Conservation (phyloP, 345 rosid genomes). For the Heritiera fomes region DNA sequence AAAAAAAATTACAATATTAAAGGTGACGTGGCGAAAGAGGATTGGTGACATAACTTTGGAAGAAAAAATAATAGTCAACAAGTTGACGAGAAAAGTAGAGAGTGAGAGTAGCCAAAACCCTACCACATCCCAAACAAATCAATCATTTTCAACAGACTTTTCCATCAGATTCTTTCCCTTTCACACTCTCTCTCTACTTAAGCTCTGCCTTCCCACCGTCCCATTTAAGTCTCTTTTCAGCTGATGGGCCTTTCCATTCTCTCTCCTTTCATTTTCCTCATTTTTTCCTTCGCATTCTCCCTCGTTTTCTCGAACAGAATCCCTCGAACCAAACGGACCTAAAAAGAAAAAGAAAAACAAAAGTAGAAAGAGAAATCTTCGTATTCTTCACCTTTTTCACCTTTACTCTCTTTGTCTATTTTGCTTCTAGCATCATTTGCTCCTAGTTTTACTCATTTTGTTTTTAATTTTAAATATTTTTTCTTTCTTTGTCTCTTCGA, state of each 20-base stretch:
- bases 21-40: constrained; percentile 5
- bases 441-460: constrained; percentile 21
- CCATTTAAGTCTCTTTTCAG: not conserved
- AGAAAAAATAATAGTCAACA: constrained; percentile 19
- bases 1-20: too few species aligned
- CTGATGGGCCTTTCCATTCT: not conserved
- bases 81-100: constrained; percentile 5
- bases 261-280: constrained; percentile 23
- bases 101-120: constrained; percentile 4
- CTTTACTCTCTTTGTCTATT: constrained; percentile 23
- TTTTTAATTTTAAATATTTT: not conserved
- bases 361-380: constrained; percentile 18
- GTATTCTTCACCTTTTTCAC: constrained; percentile 11
- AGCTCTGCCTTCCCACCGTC: too few species aligned
- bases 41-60: not conserved
- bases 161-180: constrained; percentile 30
- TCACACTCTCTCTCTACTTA: not conserved
- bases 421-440: constrained; percentile 10
- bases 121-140: constrained; percentile 20
- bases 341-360: not conserved
- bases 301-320: constrained; percentile 18
- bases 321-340: constrained; percentile 26
- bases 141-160: constrained; percentile 40
- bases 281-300: constrained; percentile 25
- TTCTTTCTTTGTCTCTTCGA: not conserved